Percentiles rank a stretch among this genome's conserved stretches.
Conservation (phyloP, 169 alveolate species). For the Miamiensis avidus region DNA sequence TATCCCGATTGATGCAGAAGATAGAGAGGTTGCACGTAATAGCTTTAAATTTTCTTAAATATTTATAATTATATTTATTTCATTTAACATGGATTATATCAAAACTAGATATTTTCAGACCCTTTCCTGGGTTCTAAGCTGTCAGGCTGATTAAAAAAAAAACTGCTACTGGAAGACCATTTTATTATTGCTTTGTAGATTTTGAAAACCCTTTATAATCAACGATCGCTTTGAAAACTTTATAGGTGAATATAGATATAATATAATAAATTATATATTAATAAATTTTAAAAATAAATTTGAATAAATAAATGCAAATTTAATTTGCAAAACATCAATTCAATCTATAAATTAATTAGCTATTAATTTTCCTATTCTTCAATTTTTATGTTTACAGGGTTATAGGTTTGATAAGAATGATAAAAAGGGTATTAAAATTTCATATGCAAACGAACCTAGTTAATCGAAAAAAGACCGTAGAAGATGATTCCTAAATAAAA, state of each 20-base stretch:
- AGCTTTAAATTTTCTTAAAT: too few relatives aligned
- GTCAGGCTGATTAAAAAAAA: constrained; percentile 38
- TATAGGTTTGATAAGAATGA: constrained; percentile 50
- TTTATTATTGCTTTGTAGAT: constrained; percentile 38
- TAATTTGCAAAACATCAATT: not conserved
- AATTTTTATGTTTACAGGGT: constrained; percentile 18
- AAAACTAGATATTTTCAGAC: constrained; percentile 45
- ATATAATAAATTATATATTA: not conserved
- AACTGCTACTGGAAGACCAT: constrained; percentile 39
- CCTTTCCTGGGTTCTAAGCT: constrained; percentile 39
- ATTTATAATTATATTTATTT: too few relatives aligned
- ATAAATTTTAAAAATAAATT: not conserved
- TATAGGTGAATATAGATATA: constrained; percentile 22
- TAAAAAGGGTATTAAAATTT: constrained; percentile 39
- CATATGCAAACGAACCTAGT: constrained; percentile 43
- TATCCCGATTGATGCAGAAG: constrained; percentile 35
- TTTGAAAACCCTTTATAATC: constrained; percentile 37
- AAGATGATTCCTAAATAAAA: too few relatives aligned
- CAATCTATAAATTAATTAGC: not conserved
- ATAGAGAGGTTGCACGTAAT: constrained; percentile 52
- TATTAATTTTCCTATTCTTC: not conserved
- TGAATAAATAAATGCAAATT: not conserved
- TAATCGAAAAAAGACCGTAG: not conserved
- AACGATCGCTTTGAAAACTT: constrained; percentile 34
- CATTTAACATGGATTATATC: too few relatives aligned